Evolutionary conservation across 129 eudicot genomes (phyloP).

Genomic region (Flaveria ramosissima): DNA sequence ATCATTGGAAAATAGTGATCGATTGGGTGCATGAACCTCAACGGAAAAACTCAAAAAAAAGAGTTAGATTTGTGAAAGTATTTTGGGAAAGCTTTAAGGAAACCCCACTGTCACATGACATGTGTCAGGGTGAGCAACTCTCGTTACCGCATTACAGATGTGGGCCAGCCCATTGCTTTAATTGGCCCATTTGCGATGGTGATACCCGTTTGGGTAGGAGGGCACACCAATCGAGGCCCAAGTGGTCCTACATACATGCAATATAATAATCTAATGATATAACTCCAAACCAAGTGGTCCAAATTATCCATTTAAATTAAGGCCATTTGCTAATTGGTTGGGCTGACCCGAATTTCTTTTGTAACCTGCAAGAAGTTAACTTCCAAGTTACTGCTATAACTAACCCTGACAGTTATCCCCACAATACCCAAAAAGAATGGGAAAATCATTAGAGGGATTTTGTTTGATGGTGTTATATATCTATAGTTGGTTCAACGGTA

Average conservation of each 20-base stretch:
- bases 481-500: too few relatives aligned
- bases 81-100: conserved; percentile 38
- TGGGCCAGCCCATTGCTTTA: conserved; percentile 36
- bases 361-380: conserved; percentile 30
- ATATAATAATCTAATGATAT: background rate
- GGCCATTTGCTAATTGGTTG: background rate
- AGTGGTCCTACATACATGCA: conserved; percentile 29
- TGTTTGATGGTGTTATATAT: too few relatives aligned
- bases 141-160: conserved; percentile 40
- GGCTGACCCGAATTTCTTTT: background rate
- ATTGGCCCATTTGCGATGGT: conserved; percentile 25
- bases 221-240: conserved; percentile 38
- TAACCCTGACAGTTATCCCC: conserved; percentile 29
- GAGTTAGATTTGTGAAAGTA: conserved; percentile 14
- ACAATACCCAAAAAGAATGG: background rate
- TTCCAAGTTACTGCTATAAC: conserved; percentile 32
- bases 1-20: conserved; percentile 1
- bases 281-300: conserved; percentile 26
- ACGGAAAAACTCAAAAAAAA: background rate
- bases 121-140: conserved; percentile 41
- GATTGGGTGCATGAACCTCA: conserved; percentile 36
- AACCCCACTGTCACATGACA: conserved; percentile 52
- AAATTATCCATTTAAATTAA: conserved; percentile 17
- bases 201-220: conserved; percentile 27
- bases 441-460: too few relatives aligned